These are phyloP conservation scores for Malus domestica DNA, from an alignment of 306 rosid genomes.

Conservation along the genomic window DNA sequence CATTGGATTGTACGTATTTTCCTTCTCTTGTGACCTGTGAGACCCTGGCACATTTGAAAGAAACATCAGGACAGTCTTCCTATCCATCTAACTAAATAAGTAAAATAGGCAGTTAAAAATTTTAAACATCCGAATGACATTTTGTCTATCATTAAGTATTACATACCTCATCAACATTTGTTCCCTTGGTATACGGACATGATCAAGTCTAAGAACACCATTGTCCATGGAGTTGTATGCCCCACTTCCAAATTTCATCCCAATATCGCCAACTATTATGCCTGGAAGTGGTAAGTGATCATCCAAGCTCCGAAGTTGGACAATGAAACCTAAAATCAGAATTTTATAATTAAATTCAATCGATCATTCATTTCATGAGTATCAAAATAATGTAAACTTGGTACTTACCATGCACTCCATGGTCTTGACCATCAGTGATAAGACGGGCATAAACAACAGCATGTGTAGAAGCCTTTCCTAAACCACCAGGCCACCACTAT, in stretches of 20 bases:
- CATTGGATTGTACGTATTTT: slow-evolving; percentile 67
- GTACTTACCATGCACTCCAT: slow-evolving; percentile 76
- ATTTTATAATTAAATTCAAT: slow-evolving; percentile 6
- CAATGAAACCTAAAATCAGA: slow-evolving; percentile 67
- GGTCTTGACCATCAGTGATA: slow-evolving; percentile 58
- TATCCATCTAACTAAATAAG: background rate
- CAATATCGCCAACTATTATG: slow-evolving; percentile 86
- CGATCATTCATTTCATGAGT: background rate
- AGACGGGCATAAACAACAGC: slow-evolving; percentile 86
- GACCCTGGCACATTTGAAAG: slow-evolving; percentile 49
- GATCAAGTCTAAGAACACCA: slow-evolving; percentile 71
- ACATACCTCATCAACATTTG: slow-evolving; percentile 93
- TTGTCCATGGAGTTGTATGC: slow-evolving; percentile 96
- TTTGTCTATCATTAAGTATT: background rate
- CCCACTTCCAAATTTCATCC: slow-evolving; percentile 85
- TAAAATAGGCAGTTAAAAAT: background rate
- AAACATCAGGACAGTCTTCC: slow-evolving; percentile 11
- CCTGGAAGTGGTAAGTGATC: slow-evolving; percentile 89
- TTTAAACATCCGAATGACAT: slow-evolving; percentile 6
- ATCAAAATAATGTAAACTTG: background rate
- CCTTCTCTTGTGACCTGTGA: slow-evolving; percentile 93
- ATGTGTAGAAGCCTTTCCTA: slow-evolving; percentile 88
- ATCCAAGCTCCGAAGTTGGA: slow-evolving; percentile 91
- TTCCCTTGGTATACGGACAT: slow-evolving; percentile 81
- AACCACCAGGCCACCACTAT: slow-evolving; percentile 99